Conservation (phyloP, 306 rosid genomes). For the Morella rubra region DNA sequence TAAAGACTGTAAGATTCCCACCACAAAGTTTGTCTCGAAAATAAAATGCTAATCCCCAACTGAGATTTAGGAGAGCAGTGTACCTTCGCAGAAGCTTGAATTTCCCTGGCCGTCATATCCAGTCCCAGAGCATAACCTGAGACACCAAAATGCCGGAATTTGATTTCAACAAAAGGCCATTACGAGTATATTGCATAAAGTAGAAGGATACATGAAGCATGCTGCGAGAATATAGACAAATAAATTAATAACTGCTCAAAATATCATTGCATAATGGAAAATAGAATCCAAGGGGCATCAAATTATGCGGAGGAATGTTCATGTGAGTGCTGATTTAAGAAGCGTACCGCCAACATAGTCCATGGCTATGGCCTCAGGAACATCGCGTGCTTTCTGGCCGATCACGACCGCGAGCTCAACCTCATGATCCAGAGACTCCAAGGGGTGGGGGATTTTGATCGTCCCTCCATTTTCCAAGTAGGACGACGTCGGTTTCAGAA, state of each 20-base stretch:
- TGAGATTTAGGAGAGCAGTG: neutral
- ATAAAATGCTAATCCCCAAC: too few species aligned
- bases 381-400: slow-evolving; percentile 80
- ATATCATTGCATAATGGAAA: too few species aligned
- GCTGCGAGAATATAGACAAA: neutral
- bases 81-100: slow-evolving; percentile 88
- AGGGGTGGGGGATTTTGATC: slow-evolving; percentile 77
- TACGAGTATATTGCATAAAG: neutral
- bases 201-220: neutral
- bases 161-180: neutral
- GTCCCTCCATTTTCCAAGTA: slow-evolving; percentile 87
- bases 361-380: slow-evolving; percentile 75
- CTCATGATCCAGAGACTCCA: slow-evolving; percentile 82
- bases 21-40: too few species aligned
- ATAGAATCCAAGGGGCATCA: too few species aligned
- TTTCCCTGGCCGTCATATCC: slow-evolving; percentile 96
- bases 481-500: slow-evolving; percentile 91
- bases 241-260: neutral
- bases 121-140: slow-evolving; percentile 93
- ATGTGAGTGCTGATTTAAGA: neutral
- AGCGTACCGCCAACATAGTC: slow-evolving; percentile 74
- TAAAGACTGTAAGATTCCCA: neutral
- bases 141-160: slow-evolving; percentile 11
- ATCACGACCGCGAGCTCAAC: slow-evolving; percentile 95
- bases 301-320: too few species aligned